phyloP scores from a whole-genome alignment of 495 filamentous ascomycete genomes.

The Aspergillus diversus region DNA sequence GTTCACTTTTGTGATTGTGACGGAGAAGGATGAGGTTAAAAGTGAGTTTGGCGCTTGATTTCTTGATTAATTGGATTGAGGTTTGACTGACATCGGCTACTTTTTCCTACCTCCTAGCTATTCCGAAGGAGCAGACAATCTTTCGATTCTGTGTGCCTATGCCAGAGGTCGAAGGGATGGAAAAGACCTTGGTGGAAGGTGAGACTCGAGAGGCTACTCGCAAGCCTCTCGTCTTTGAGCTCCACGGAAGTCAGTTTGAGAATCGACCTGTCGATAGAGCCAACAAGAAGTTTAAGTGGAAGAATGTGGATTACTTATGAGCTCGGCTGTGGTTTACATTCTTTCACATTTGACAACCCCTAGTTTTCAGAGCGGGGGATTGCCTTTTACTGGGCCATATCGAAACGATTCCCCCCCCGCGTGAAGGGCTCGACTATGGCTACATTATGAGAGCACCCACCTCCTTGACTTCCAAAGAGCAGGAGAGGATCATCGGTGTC shows the following conservation, averaged over 20 bases:
- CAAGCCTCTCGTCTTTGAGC: conserved; percentile 72
- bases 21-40: conserved; percentile 61
- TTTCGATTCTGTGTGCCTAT: conserved; percentile 77
- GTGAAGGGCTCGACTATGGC: too few species aligned
- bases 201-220: conserved; percentile 1
- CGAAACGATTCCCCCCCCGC: too few species aligned
- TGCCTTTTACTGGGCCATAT: too few species aligned
- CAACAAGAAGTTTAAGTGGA: conserved; percentile 86
- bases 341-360: neutral
- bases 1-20: conserved; percentile 84
- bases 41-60: conserved; percentile 45
- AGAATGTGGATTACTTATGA: conserved; percentile 71
- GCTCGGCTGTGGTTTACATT: neutral
- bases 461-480: too few species aligned
- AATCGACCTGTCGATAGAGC: conserved; percentile 80
- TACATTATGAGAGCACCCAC: too few species aligned
- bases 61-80: conserved; percentile 6
- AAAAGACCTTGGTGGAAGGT: conserved; percentile 15
- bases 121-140: conserved; percentile 88
- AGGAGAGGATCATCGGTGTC: too few species aligned
- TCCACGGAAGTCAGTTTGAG: conserved; percentile 86
- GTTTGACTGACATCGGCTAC: conserved; percentile 7
- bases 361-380: neutral
- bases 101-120: conserved; percentile 37
- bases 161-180: conserved; percentile 26